phyloP scores from a whole-genome alignment of 1,284 basidiomycete species.

The Paramarasmius palmivorus region DNA sequence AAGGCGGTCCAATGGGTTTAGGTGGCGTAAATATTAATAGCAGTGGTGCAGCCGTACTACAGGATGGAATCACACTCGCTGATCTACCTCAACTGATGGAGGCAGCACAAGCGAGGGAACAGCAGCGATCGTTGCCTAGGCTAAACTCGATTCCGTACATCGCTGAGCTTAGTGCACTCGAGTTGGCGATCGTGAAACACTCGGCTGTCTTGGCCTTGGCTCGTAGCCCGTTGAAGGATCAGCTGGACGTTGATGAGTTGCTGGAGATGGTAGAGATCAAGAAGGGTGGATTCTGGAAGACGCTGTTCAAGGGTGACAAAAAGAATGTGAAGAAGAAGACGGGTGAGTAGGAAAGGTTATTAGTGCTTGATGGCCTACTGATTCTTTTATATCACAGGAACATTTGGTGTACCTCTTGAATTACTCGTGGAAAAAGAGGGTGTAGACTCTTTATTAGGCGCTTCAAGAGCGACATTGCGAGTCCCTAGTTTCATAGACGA shows the following conservation, averaged over 20 bases:
- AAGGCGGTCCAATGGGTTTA: conserved; percentile 36
- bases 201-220: conserved; percentile 83
- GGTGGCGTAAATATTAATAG: conserved; percentile 9
- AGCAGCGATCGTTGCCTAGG: conserved; percentile 76
- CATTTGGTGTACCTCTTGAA: conserved; percentile 94
- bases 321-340: conserved; percentile 84
- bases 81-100: conserved; percentile 95
- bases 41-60: conserved; percentile 31
- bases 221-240: conserved; percentile 77
- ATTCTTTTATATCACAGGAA: conserved; percentile 41
- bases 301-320: conserved; percentile 87
- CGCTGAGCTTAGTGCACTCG: conserved; percentile 82
- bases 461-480: conserved; percentile 81
- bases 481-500: conserved; percentile 99
- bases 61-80: conserved; percentile 92
- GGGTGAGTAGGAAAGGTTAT: conserved; percentile 56
- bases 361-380: conserved; percentile 27
- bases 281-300: conserved; percentile 97
- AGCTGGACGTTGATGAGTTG: conserved; percentile 89
- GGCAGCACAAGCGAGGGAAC: conserved; percentile 86
- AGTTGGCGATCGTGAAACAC: conserved; percentile 91
- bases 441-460: conserved; percentile 89
- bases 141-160: conserved; percentile 79
- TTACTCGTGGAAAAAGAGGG: conserved; percentile 94
- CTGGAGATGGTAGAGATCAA: conserved; percentile 91